These are phyloP conservation scores for Fusarium cicatricum DNA, from an alignment of 2,329 filamentous ascomycete species.

Conservation along the genomic window DNA sequence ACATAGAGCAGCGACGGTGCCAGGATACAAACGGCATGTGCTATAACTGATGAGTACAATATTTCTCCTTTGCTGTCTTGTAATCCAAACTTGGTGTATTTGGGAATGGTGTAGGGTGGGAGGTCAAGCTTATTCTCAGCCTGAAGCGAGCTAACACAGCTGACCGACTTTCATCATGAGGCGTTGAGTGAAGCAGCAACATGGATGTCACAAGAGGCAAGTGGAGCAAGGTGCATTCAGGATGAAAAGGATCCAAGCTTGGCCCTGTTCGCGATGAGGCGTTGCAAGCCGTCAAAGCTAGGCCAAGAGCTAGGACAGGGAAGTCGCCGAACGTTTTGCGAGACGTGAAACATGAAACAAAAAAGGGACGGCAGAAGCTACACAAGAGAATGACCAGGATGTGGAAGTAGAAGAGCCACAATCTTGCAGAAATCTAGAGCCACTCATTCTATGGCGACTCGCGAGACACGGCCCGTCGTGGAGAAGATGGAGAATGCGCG, in stretches of 20 bases:
- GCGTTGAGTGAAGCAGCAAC: background rate
- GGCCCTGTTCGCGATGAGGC: constrained; percentile 14
- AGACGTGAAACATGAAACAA: constrained; percentile 36
- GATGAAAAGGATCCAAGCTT: constrained; percentile 14
- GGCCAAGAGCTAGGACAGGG: constrained; percentile 12
- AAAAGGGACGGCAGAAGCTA: constrained; percentile 8
- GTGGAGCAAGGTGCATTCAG: constrained; percentile 10
- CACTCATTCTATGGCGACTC: constrained; percentile 15
- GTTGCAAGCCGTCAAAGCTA: constrained; percentile 18
- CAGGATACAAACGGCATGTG: background rate
- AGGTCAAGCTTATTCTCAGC: background rate
- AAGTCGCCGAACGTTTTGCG: constrained; percentile 14
- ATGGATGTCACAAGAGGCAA: constrained; percentile 16
- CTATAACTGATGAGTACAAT: too few relatives aligned
- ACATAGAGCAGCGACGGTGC: background rate
- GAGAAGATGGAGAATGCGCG: constrained; percentile 16
- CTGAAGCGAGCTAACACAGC: too few relatives aligned
- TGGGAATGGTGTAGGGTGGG: background rate
- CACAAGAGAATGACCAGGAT: background rate
- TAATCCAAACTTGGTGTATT: background rate
- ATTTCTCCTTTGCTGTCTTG: background rate
- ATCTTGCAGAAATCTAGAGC: constrained; percentile 21
- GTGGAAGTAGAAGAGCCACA: constrained; percentile 6
- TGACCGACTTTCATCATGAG: too few relatives aligned
- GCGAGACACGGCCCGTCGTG: constrained; percentile 14